Percentiles rank a stretch among this genome's conserved stretches.
These are phyloP conservation scores for Tricholoma flavovirens DNA, from an alignment of 768 basidiomycete species.

Conservation along the genomic window DNA sequence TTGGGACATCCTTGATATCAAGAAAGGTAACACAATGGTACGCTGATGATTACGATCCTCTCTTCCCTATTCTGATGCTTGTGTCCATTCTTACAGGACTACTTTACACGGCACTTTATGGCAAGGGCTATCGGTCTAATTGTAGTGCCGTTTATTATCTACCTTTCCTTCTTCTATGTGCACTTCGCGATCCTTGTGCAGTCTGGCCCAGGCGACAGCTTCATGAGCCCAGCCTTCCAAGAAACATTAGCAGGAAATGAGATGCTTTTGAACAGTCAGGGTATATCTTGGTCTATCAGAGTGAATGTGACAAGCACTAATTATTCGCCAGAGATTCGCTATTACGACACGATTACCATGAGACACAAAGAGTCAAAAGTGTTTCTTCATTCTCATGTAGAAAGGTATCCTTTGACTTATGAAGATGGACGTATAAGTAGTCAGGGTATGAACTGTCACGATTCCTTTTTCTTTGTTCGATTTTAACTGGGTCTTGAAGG, in stretches of 20 bases:
- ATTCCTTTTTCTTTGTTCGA: not conserved
- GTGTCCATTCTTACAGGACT: constrained; percentile 48
- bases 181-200: constrained; percentile 86
- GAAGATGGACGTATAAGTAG: constrained; percentile 94
- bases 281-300: constrained; percentile 33
- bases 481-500: constrained; percentile 37
- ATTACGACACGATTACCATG: constrained; percentile 83
- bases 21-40: constrained; percentile 77
- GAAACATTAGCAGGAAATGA: constrained; percentile 92
- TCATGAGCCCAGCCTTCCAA: constrained; percentile 99
- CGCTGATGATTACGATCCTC: constrained; percentile 14
- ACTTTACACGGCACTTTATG: constrained; percentile 83
- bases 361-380: constrained; percentile 92
- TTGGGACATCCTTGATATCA: constrained; percentile 89
- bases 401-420: constrained; percentile 88
- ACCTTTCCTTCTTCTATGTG: constrained; percentile 93
- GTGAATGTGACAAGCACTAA: not conserved
- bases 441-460: constrained; percentile 51
- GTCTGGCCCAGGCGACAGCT: constrained; percentile 89
- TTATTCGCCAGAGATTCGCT: constrained; percentile 73
- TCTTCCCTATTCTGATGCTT: not conserved
- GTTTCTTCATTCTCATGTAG: constrained; percentile 89
- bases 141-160: constrained; percentile 80
- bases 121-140: constrained; percentile 86
- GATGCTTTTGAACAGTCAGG: constrained; percentile 85